These are phyloP conservation scores for Cicer cuneatum DNA, from an alignment of 306 rosid species.

Conservation along the genomic window DNA sequence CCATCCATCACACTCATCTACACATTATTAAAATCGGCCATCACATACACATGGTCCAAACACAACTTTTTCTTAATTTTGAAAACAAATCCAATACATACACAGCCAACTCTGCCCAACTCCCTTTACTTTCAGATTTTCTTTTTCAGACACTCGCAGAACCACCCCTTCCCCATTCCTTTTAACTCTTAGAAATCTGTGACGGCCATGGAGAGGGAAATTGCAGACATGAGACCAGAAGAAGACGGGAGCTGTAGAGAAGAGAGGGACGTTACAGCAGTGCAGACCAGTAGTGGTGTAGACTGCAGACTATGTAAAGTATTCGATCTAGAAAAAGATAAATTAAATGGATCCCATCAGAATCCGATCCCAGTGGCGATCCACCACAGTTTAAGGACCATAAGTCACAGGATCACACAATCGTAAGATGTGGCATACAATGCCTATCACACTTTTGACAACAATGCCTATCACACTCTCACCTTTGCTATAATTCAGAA, in stretches of 20 bases:
- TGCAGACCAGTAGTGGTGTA: background rate
- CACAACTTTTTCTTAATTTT: background rate
- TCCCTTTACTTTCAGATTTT: background rate
- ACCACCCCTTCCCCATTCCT: background rate
- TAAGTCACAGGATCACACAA: background rate
- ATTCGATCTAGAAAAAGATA: background rate
- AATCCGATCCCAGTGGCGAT: background rate
- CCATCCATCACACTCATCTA: background rate
- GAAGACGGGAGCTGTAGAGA: background rate
- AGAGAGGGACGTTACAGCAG: background rate
- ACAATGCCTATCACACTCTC: background rate
- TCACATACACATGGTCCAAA: background rate
- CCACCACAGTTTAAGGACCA: background rate
- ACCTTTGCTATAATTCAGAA: slow-evolving; percentile 31
- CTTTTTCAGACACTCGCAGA: background rate
- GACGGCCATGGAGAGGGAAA: background rate
- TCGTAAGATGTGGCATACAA: background rate
- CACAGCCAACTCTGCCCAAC: background rate
- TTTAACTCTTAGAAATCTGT: too few species aligned
- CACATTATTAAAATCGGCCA: background rate
- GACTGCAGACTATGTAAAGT: background rate
- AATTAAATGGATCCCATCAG: background rate
- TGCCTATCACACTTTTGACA: background rate
- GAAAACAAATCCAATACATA: background rate
- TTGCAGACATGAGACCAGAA: background rate